Conservation (phyloP, 352 stramenopile species). For the Blastocystis sp. region DNA sequence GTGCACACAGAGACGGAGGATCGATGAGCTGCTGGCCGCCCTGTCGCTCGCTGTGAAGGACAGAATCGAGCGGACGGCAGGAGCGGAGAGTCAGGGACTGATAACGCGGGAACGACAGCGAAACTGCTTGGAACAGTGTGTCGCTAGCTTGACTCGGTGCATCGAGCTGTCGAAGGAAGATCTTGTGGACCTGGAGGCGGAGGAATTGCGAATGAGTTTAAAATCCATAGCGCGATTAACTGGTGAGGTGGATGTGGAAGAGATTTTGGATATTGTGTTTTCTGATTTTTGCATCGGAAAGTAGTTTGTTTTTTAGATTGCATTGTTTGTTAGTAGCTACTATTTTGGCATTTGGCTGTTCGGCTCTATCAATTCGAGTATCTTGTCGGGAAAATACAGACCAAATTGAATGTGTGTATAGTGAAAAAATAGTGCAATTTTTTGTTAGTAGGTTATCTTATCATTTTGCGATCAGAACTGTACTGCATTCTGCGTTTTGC, state of each 20-base stretch:
- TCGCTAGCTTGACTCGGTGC: not conserved
- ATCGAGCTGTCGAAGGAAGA: conserved; percentile 4
- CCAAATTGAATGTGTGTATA: not conserved
- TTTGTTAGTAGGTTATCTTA: not conserved
- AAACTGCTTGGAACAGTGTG: conserved; percentile 52
- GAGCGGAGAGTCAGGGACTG: not conserved
- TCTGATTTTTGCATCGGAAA: conserved; percentile 82
- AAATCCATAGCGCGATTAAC: conserved; percentile 75
- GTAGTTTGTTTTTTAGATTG: conserved; percentile 64
- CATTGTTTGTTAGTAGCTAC: not conserved
- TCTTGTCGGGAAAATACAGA: not conserved
- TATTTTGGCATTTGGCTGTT: not conserved
- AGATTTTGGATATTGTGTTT: conserved; percentile 79
- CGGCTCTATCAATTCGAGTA: not conserved
- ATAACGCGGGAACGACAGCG: conserved; percentile 20
- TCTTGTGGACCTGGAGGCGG: conserved; percentile 74
- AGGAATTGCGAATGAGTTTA: conserved; percentile 75
- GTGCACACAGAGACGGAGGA: not conserved
- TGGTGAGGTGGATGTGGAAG: conserved; percentile 77
- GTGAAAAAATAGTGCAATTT: not conserved
- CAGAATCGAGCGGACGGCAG: not conserved
- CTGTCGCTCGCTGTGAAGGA: not conserved
- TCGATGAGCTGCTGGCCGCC: not conserved
- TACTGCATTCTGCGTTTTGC: not conserved
- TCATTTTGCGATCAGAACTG: not conserved